phyloP scores from a whole-genome alignment of 768 basidiomycete genomes.

The Pulveroboletus sp. region DNA sequence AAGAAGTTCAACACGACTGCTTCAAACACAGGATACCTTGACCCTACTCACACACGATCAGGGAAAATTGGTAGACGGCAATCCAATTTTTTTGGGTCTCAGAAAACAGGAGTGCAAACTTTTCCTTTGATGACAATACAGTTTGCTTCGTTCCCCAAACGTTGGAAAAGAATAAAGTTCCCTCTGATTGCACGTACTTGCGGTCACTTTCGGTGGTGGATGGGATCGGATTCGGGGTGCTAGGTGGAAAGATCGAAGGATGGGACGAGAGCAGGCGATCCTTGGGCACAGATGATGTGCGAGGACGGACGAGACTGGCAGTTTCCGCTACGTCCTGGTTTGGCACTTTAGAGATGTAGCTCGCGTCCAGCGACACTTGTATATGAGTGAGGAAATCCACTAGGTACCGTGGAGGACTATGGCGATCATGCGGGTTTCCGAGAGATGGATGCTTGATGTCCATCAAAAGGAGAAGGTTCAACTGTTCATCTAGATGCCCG shows the following conservation, averaged over 20 bases:
- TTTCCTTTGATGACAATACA: slow-evolving; percentile 44
- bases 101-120: slow-evolving; percentile 65
- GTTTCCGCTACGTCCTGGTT: slow-evolving; percentile 36
- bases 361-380: slow-evolving; percentile 77
- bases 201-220: slow-evolving; percentile 66
- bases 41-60: slow-evolving; percentile 68
- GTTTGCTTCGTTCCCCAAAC: slow-evolving; percentile 66
- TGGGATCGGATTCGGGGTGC: slow-evolving; percentile 82
- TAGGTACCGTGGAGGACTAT: slow-evolving; percentile 35
- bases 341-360: slow-evolving; percentile 58
- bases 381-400: slow-evolving; percentile 62
- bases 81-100: slow-evolving; percentile 60
- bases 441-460: slow-evolving; percentile 32
- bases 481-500: slow-evolving; percentile 46
- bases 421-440: slow-evolving; percentile 20
- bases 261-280: slow-evolving; percentile 36
- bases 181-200: slow-evolving; percentile 74
- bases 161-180: slow-evolving; percentile 61
- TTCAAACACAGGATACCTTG: neutral
- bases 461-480: slow-evolving; percentile 44
- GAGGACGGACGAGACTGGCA: slow-evolving; percentile 45
- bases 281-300: slow-evolving; percentile 43
- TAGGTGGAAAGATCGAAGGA: slow-evolving; percentile 73
- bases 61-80: slow-evolving; percentile 70
- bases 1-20: slow-evolving; percentile 5